phyloP scores from a whole-genome alignment of 306 rosid genomes.

The Gynostemma pentaphyllum region DNA sequence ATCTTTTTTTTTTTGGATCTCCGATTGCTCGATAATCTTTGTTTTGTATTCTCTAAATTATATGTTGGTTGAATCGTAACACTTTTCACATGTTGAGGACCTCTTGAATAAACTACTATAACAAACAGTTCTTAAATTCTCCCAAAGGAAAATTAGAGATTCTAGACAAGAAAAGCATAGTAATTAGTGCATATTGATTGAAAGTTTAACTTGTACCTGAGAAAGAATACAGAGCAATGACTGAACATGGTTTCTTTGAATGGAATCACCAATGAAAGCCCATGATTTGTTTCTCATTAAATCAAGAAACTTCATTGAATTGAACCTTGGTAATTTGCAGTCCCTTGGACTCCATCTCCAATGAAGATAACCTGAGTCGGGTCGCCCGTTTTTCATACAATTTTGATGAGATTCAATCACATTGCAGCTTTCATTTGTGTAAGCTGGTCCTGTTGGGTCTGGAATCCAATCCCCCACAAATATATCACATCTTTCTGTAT shows the following conservation, averaged over 20 bases:
- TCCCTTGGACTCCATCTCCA: slow-evolving; percentile 75
- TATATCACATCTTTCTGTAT: slow-evolving; percentile 40
- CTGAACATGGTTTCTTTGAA: slow-evolving; percentile 71
- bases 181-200: not conserved
- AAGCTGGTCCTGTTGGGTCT: slow-evolving; percentile 44
- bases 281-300: slow-evolving; percentile 52
- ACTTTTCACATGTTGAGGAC: too few species aligned
- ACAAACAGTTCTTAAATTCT: too few species aligned
- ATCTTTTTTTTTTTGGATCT: too few species aligned
- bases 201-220: slow-evolving; percentile 27
- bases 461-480: slow-evolving; percentile 74
- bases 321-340: slow-evolving; percentile 52
- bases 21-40: too few species aligned
- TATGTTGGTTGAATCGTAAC: too few species aligned
- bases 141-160: too few species aligned
- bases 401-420: slow-evolving; percentile 62
- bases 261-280: slow-evolving; percentile 81
- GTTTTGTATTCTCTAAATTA: too few species aligned
- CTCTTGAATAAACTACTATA: too few species aligned
- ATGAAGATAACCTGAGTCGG: slow-evolving; percentile 52
- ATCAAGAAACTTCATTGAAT: slow-evolving; percentile 42
- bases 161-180: too few species aligned
- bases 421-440: slow-evolving; percentile 64
- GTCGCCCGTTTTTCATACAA: slow-evolving; percentile 72
- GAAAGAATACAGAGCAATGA: slow-evolving; percentile 72